Conservation (phyloP, 345 rosid species). For the Camelina sativa region DNA sequence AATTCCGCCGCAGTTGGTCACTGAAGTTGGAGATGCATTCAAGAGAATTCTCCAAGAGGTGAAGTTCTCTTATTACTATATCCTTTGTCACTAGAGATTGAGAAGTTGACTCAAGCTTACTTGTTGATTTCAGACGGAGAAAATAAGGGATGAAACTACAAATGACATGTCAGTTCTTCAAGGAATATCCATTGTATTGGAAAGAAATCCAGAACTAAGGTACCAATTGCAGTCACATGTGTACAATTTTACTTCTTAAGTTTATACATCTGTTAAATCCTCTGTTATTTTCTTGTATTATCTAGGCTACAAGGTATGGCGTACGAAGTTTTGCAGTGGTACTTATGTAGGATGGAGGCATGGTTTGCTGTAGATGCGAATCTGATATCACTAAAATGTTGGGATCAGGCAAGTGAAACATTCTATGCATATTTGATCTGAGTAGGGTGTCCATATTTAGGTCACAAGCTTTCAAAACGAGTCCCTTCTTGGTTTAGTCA, state of each 20-base stretch:
- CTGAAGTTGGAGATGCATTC: conserved; percentile 74
- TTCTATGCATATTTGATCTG: not conserved
- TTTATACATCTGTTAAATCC: not conserved
- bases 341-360: conserved; percentile 91
- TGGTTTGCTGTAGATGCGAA: conserved; percentile 97
- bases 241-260: not conserved
- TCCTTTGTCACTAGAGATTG: not conserved
- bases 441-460: not conserved
- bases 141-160: conserved; percentile 70
- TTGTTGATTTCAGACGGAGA: conserved; percentile 62
- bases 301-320: conserved; percentile 78
- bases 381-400: conserved; percentile 76
- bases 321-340: conserved; percentile 87
- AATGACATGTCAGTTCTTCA: conserved; percentile 86
- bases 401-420: conserved; percentile 79
- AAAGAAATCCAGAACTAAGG: conserved; percentile 82
- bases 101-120: conserved; percentile 15
- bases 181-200: conserved; percentile 73
- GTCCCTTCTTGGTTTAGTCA: not conserved
- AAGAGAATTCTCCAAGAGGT: conserved; percentile 87
- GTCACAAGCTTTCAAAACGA: not conserved
- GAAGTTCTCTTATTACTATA: not conserved
- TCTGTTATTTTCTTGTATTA: conserved; percentile 20
- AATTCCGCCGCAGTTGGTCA: conserved; percentile 66
- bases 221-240: conserved; percentile 29